phyloP scores from a whole-genome alignment of 2,329 filamentous ascomycete species.

The Berkeleyomyces rouxiae region DNA sequence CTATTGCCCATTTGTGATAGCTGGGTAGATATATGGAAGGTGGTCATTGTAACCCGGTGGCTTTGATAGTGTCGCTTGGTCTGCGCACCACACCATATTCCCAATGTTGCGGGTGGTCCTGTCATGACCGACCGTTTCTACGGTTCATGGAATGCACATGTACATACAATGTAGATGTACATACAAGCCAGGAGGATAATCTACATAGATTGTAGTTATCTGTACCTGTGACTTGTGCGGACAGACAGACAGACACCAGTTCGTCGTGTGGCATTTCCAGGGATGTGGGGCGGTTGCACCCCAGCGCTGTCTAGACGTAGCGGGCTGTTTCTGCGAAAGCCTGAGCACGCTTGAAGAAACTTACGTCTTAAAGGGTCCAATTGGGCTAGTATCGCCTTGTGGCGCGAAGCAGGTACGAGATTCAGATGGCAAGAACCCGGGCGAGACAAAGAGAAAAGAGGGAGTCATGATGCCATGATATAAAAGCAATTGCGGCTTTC shows the following conservation, averaged over 20 bases:
- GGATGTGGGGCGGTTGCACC: neutral
- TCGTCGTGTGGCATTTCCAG: neutral
- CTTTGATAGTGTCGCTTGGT: too few species aligned
- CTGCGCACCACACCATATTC: too few species aligned
- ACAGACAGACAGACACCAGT: neutral
- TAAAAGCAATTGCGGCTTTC: neutral
- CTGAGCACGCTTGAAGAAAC: neutral
- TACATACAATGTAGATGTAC: too few species aligned
- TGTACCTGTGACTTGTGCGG: too few species aligned
- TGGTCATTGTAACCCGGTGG: too few species aligned
- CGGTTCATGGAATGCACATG: too few species aligned
- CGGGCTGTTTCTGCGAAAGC: neutral
- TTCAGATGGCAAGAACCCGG: neutral
- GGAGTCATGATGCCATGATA: neutral
- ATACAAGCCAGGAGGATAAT: too few species aligned
- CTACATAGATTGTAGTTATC: too few species aligned
- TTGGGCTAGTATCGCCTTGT: neutral
- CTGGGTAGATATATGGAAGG: neutral
- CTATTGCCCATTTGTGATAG: neutral
- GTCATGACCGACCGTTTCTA: neutral
- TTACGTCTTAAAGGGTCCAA: neutral
- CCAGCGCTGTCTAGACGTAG: neutral
- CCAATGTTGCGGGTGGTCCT: neutral
- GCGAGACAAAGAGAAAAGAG: slow-evolving; percentile 1
- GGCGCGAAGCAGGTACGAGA: neutral